Percentiles rank a stretch among this genome's conserved stretches.
These are phyloP conservation scores for Zymoseptoria ardabiliae DNA, from an alignment of 2,329 filamentous ascomycete genomes.

Conservation along the genomic window DNA sequence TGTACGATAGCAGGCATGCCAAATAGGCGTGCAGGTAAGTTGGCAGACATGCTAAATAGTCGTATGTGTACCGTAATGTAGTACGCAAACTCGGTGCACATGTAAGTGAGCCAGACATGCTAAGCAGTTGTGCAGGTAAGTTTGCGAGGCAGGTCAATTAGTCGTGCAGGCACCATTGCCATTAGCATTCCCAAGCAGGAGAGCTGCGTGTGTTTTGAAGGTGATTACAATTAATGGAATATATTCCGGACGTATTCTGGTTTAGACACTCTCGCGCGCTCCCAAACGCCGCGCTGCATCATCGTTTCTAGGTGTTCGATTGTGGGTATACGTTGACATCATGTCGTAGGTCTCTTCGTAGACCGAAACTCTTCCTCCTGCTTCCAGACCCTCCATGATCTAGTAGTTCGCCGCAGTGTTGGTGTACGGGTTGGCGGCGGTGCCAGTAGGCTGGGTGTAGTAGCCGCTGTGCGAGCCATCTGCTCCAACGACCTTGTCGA, in stretches of 20 bases:
- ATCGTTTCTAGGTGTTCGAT: neutral
- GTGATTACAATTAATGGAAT: neutral
- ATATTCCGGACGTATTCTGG: neutral
- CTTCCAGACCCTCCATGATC: neutral
- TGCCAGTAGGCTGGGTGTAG: constrained; percentile 39
- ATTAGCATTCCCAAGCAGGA: neutral
- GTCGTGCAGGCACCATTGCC: neutral
- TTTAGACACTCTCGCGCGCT: neutral
- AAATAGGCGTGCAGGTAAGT: too few species aligned
- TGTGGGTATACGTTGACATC: neutral
- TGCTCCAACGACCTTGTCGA: constrained; percentile 17
- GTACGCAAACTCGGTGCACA: too few species aligned
- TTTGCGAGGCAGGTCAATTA: neutral
- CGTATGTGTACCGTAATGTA: too few species aligned
- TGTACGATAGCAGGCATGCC: too few species aligned
- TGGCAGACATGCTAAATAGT: too few species aligned
- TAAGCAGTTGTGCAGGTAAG: too few species aligned
- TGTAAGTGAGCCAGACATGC: too few species aligned
- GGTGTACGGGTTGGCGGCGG: constrained; percentile 32
- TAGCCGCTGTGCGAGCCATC: constrained; percentile 35
- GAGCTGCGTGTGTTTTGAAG: neutral
- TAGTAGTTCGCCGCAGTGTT: constrained; percentile 28
- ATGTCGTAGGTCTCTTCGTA: neutral
- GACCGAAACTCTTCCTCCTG: neutral
- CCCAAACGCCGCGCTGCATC: neutral